Percentiles rank a stretch among this genome's conserved stretches.
These are phyloP conservation scores for Nicotiana rustica DNA, from an alignment of 305 asterid species.

Conservation along the genomic window DNA sequence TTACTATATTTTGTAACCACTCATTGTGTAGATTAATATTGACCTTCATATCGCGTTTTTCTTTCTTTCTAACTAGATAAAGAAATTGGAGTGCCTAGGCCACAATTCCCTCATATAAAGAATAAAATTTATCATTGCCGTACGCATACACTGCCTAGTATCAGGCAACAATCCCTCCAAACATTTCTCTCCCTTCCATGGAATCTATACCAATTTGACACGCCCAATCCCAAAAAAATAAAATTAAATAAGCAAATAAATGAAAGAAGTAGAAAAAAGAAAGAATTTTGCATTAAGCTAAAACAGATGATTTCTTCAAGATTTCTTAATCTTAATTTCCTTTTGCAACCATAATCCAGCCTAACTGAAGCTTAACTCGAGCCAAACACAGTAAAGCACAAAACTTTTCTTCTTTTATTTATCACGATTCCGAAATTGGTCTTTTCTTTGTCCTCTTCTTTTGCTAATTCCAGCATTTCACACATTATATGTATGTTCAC, in stretches of 20 bases:
- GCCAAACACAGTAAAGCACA: not conserved
- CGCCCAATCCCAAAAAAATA: not conserved
- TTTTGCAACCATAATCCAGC: not conserved
- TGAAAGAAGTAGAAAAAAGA: not conserved
- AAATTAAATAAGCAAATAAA: not conserved
- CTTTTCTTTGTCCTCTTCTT: not conserved
- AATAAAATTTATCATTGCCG: not conserved
- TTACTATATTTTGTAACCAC: conserved; percentile 26
- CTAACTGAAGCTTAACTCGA: not conserved
- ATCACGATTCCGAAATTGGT: not conserved
- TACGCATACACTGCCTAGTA: conserved; percentile 17
- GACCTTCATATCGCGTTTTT: not conserved
- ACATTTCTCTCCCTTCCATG: not conserved
- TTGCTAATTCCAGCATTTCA: not conserved
- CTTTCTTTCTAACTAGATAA: not conserved
- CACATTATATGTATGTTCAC: not conserved
- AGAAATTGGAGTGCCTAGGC: conserved; percentile 4
- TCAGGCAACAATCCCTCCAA: not conserved
- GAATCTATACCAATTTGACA: not conserved
- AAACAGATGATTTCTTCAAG: not conserved
- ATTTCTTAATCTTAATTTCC: not conserved
- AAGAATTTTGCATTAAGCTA: not conserved
- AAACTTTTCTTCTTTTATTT: not conserved
- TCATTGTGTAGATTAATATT: not conserved
- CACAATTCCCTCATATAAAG: not conserved